Conservation (phyloP, 768 basidiomycete genomes). For the Termitomyces sp. region DNA sequence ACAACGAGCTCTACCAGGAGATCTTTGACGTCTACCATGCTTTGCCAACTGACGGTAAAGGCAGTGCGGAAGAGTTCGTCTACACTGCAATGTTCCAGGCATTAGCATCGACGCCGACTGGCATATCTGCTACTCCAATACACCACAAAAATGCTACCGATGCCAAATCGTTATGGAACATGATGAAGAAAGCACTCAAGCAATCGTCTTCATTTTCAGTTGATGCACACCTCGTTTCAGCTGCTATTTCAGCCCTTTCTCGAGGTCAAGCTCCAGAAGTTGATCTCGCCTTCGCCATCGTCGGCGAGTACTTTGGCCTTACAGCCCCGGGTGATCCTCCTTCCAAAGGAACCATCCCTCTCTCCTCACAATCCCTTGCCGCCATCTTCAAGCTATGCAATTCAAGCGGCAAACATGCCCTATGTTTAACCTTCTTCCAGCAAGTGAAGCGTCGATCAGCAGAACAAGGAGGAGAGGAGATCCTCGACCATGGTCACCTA, state of each 20-base stretch:
- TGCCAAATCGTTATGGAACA: slow-evolving; percentile 67
- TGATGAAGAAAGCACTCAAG: slow-evolving; percentile 50
- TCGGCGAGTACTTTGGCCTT: slow-evolving; percentile 60
- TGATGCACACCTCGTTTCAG: slow-evolving; percentile 48
- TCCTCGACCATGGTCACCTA: slow-evolving; percentile 52
- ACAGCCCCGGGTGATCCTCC: slow-evolving; percentile 37
- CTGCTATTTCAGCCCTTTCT: slow-evolving; percentile 50
- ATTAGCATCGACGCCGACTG: slow-evolving; percentile 26
- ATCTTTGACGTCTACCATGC: slow-evolving; percentile 75
- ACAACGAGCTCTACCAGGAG: slow-evolving; percentile 52
- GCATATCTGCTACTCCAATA: slow-evolving; percentile 16
- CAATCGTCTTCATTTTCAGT: slow-evolving; percentile 40
- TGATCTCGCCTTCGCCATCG: slow-evolving; percentile 60
- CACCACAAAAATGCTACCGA: slow-evolving; percentile 50
- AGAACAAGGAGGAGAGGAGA: slow-evolving; percentile 27
- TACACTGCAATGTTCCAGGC: slow-evolving; percentile 66
- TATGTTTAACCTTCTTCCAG: slow-evolving; percentile 53
- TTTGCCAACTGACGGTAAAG: slow-evolving; percentile 56
- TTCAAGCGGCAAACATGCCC: slow-evolving; percentile 35
- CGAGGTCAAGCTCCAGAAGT: slow-evolving; percentile 56
- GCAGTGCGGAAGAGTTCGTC: slow-evolving; percentile 55
- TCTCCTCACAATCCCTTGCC: slow-evolving; percentile 45
- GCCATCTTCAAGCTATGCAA: slow-evolving; percentile 56
- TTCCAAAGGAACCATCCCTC: slow-evolving; percentile 31
- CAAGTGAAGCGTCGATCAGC: slow-evolving; percentile 48